Conservation (phyloP, 1,284 basidiomycete species). For the Thecaphora thlaspeos region DNA sequence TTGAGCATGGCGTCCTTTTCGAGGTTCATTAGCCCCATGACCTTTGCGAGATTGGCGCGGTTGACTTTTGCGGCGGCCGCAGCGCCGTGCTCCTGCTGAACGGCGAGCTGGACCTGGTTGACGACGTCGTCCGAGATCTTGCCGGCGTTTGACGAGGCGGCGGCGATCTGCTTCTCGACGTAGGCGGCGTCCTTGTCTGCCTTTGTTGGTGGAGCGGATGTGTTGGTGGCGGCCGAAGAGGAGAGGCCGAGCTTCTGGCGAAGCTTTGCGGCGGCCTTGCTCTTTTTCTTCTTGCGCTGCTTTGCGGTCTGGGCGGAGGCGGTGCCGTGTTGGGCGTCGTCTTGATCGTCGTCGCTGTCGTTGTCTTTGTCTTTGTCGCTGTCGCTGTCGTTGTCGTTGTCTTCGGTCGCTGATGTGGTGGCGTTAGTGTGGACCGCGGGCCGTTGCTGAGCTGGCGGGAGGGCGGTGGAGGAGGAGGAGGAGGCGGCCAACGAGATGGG, state of each 20-base stretch:
- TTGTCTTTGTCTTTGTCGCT: constrained; percentile 9
- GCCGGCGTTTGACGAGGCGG: constrained; percentile 12
- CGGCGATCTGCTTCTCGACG: constrained; percentile 22
- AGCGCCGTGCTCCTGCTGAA: constrained; percentile 32
- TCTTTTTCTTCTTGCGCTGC: constrained; percentile 48
- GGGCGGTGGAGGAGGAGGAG: too few species aligned
- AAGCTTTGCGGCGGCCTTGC: constrained; percentile 43
- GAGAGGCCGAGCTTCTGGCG: constrained; percentile 43
- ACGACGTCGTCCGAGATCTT: constrained; percentile 43
- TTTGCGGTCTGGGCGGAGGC: constrained; percentile 23
- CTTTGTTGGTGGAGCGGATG: not conserved
- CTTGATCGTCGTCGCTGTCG: constrained; percentile 15
- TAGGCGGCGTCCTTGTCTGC: not conserved
- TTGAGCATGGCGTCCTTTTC: constrained; percentile 42
- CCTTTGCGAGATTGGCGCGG: constrained; percentile 38
- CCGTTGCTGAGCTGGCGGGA: too few species aligned
- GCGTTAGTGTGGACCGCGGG: too few species aligned
- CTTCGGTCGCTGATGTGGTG: too few species aligned
- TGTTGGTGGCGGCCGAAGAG: constrained; percentile 1
- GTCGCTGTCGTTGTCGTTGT: constrained; percentile 3
- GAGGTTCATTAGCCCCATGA: constrained; percentile 46
- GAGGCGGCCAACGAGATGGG: too few species aligned
- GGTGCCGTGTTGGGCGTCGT: not conserved
- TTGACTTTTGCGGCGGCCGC: constrained; percentile 37
- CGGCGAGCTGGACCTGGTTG: constrained; percentile 30